Percentiles rank a stretch among this genome's conserved stretches.
phyloP scores from a whole-genome alignment of 192 early-diverging fungal genomes.

The Jimgerdemannia flammicorona region DNA sequence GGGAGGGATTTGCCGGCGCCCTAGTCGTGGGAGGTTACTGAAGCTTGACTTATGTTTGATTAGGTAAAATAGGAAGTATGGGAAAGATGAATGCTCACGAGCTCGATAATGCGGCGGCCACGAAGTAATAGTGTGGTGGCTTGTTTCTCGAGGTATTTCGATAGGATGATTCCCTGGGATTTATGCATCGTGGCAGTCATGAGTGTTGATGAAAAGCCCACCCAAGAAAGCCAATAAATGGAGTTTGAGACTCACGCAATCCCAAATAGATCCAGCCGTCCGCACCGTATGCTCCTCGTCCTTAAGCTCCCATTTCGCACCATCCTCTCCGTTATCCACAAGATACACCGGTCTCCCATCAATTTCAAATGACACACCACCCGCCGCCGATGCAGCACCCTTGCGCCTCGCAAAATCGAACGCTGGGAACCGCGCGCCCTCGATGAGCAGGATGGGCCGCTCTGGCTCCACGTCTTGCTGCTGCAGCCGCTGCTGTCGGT shows the following conservation, averaged over 20 bases:
- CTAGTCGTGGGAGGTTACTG: not conserved
- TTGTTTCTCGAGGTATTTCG: slow-evolving; percentile 13
- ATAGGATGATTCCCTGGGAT: slow-evolving; percentile 7
- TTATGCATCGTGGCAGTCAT: not conserved
- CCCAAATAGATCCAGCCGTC: slow-evolving; percentile 9
- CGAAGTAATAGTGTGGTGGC: not conserved
- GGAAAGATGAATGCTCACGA: not conserved
- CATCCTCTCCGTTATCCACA: not conserved
- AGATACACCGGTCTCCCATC: not conserved
- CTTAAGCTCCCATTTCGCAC: not conserved
- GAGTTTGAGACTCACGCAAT: not conserved
- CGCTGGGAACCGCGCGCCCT: not conserved
- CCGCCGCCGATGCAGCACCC: too few relatives aligned
- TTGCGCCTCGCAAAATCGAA: not conserved
- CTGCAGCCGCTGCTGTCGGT: not conserved
- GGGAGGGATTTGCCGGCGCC: slow-evolving; percentile 12
- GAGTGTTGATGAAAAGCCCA: not conserved
- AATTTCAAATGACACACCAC: not conserved
- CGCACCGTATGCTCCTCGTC: slow-evolving; percentile 8
- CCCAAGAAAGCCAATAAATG: too few relatives aligned
- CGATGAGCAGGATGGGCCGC: not conserved
- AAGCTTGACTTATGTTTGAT: not conserved
- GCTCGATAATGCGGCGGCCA: slow-evolving; percentile 4
- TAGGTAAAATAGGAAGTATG: too few relatives aligned
- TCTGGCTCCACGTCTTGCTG: not conserved